Evolutionary conservation across 1,284 basidiomycete genomes (phyloP).

Genomic region (Puccinia polysora): DNA sequence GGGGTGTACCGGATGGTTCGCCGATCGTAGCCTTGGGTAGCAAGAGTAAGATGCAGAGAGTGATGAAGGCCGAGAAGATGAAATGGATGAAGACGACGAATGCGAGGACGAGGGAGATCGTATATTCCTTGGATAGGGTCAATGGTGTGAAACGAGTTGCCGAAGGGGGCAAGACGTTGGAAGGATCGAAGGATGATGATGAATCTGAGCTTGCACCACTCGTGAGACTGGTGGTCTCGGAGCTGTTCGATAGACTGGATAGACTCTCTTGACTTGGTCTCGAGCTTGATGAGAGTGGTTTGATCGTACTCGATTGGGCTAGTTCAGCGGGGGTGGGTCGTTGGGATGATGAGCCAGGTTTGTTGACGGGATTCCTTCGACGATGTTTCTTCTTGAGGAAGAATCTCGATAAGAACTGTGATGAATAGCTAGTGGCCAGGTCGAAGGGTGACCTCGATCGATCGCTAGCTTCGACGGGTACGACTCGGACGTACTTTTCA

Average conservation of each 20-base stretch:
- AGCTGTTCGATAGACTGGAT: not conserved
- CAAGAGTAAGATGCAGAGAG: constrained; percentile 45
- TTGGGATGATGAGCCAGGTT: constrained; percentile 3
- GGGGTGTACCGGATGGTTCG: constrained; percentile 52
- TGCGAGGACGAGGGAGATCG: constrained; percentile 59
- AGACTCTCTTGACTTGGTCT: not conserved
- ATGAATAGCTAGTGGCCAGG: constrained; percentile 32
- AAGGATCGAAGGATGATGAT: constrained; percentile 38
- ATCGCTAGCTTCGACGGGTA: constrained; percentile 23
- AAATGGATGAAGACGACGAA: constrained; percentile 61
- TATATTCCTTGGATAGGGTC: constrained; percentile 51
- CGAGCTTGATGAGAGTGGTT: constrained; percentile 14
- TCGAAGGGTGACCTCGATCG: constrained; percentile 16
- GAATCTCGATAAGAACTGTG: constrained; percentile 35
- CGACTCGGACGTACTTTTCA: constrained; percentile 32
- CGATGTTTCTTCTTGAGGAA: constrained; percentile 23
- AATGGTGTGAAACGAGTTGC: constrained; percentile 44
- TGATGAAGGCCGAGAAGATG: constrained; percentile 44
- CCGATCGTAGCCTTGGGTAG: constrained; percentile 47
- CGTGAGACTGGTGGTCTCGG: not conserved
- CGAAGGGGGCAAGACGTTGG: constrained; percentile 39
- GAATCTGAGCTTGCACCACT: constrained; percentile 24
- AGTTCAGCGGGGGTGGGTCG: not conserved
- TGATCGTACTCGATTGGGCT: not conserved
- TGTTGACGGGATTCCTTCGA: too few species aligned